Evolutionary conservation across 768 basidiomycete genomes (phyloP).

Genomic region (Auricularia heimuer): DNA sequence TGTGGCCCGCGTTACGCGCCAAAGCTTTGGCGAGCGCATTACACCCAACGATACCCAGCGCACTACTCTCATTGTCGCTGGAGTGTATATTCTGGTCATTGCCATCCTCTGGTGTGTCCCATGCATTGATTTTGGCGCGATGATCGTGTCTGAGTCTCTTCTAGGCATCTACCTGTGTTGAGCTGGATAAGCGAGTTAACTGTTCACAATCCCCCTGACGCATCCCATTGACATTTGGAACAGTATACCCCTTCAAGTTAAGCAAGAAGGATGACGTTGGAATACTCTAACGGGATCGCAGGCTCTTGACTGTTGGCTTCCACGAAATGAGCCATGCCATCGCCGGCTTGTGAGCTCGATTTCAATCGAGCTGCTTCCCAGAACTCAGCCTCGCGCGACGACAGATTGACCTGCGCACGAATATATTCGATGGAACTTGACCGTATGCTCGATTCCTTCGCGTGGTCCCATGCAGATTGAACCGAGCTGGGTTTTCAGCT

Average conservation of each 20-base stretch:
- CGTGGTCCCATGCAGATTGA: neutral
- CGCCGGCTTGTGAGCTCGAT: constrained; percentile 38
- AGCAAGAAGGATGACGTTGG: too few species aligned
- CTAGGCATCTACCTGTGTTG: constrained; percentile 69
- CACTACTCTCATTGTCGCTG: constrained; percentile 72
- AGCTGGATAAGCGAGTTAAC: constrained; percentile 57
- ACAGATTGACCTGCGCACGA: constrained; percentile 61
- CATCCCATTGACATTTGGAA: neutral
- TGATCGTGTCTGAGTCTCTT: neutral
- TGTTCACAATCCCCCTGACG: constrained; percentile 3
- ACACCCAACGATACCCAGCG: constrained; percentile 65
- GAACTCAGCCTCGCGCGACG: neutral
- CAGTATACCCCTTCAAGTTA: constrained; percentile 85
- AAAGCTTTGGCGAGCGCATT: constrained; percentile 17
- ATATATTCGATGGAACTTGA: constrained; percentile 82
- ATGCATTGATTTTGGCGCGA: constrained; percentile 2
- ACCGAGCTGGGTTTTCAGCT: constrained; percentile 30
- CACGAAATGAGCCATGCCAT: constrained; percentile 92
- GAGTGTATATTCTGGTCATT: constrained; percentile 61
- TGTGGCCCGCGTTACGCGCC: neutral
- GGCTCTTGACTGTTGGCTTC: constrained; percentile 78
- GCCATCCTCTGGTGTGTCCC: constrained; percentile 64
- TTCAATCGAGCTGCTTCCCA: neutral
- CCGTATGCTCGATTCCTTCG: constrained; percentile 38
- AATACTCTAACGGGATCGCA: constrained; percentile 18